Evolutionary conservation across 345 rosid species (phyloP).

Genomic region (Garcia nutans): DNA sequence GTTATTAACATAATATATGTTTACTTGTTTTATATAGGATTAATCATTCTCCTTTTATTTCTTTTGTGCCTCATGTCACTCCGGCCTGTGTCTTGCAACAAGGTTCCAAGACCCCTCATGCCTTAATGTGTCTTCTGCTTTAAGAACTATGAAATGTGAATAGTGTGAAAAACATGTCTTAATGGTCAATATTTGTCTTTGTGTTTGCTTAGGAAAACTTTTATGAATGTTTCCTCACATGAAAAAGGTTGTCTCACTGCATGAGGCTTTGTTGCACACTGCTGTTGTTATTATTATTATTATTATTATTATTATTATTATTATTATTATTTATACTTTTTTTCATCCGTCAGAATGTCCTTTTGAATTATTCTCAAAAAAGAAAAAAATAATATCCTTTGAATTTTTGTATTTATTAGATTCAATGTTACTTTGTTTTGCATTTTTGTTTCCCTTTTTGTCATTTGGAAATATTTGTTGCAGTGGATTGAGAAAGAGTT

Average conservation of each 20-base stretch:
- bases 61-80: no score
- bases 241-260: neutral
- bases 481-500: constrained; percentile 32
- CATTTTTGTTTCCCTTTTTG: neutral
- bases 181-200: neutral
- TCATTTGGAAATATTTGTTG: neutral
- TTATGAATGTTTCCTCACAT: neutral
- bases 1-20: no score
- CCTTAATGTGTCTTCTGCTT: no score
- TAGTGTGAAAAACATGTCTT: neutral
- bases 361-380: no score
- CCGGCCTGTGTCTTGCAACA: no score
- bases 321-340: neutral
- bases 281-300: no score
- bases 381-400: neutral
- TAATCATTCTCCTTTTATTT: no score
- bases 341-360: neutral
- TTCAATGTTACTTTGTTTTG: neutral
- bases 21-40: no score
- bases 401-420: neutral
- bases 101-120: no score
- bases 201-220: neutral
- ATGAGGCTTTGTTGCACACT: neutral
- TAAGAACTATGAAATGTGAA: neutral
- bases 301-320: neutral